phyloP scores from a whole-genome alignment of 768 basidiomycete species.

The Tulasnella sp. region DNA sequence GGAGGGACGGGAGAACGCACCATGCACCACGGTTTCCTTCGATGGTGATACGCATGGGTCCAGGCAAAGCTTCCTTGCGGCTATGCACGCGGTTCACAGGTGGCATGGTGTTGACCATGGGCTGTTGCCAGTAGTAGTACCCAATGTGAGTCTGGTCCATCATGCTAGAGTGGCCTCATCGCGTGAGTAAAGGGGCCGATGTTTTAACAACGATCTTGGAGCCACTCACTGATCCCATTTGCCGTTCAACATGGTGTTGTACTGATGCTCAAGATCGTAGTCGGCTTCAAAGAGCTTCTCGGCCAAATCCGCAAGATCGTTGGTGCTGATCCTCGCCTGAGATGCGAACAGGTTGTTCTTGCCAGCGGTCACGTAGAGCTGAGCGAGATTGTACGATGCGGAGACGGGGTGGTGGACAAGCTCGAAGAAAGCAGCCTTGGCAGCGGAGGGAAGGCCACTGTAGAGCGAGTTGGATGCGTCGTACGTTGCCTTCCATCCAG shows the following conservation, averaged over 20 bases:
- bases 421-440: constrained; percentile 63
- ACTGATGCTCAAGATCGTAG: constrained; percentile 56
- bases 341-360: constrained; percentile 57
- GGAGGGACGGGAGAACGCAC: constrained; percentile 35
- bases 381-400: constrained; percentile 54
- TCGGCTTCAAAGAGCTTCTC: constrained; percentile 57
- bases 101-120: constrained; percentile 61
- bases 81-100: constrained; percentile 49
- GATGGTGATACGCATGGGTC: constrained; percentile 59
- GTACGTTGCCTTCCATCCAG: constrained; percentile 49
- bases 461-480: constrained; percentile 53
- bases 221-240: constrained; percentile 60
- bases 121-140: constrained; percentile 68
- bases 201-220: not conserved
- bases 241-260: constrained; percentile 50
- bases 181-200: not conserved
- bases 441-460: constrained; percentile 45
- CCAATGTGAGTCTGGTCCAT: constrained; percentile 67
- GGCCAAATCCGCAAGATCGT: constrained; percentile 48
- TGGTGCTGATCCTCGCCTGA: constrained; percentile 61
- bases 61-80: constrained; percentile 54
- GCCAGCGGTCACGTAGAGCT: constrained; percentile 58
- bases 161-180: constrained; percentile 42
- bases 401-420: constrained; percentile 63
- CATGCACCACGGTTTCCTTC: constrained; percentile 61